phyloP scores from a whole-genome alignment of 2,329 filamentous ascomycete species.

The Neonectria faginata region DNA sequence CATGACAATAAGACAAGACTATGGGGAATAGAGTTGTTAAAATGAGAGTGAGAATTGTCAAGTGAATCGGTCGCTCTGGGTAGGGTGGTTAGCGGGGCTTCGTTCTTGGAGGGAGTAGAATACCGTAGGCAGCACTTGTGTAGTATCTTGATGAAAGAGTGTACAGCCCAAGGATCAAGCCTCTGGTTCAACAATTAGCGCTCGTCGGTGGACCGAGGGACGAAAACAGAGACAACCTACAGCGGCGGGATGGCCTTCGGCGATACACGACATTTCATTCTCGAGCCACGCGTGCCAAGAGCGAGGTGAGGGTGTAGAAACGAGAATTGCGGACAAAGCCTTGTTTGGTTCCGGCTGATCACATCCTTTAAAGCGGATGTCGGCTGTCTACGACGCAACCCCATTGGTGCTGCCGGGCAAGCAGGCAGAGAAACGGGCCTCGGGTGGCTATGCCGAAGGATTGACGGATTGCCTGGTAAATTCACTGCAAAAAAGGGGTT shows the following conservation, averaged over 20 bases:
- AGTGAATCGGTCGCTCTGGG: conserved; percentile 51
- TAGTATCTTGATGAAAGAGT: conserved; percentile 50
- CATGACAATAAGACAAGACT: conserved; percentile 5
- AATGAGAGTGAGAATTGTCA: conserved; percentile 45
- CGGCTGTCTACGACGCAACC: too few species aligned
- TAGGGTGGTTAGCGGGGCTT: not conserved
- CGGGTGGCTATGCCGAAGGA: too few species aligned
- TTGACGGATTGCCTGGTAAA: too few species aligned
- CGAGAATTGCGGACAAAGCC: too few species aligned
- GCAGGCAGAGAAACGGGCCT: too few species aligned
- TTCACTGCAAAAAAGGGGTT: too few species aligned
- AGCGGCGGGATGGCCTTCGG: conserved; percentile 13
- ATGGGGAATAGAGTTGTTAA: conserved; percentile 6
- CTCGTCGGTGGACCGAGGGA: too few species aligned
- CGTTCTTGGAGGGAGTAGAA: conserved; percentile 16
- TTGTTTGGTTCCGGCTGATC: too few species aligned
- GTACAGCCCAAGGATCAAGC: conserved; percentile 50
- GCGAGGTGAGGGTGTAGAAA: conserved; percentile 3
- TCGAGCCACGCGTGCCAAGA: conserved; percentile 2
- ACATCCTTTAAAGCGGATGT: too few species aligned
- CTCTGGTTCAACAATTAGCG: conserved; percentile 12
- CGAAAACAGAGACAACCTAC: conserved; percentile 2
- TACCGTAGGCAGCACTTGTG: conserved; percentile 53
- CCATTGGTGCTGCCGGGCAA: too few species aligned
- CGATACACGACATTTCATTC: conserved; percentile 12